Evolutionary conservation across 306 rosid species (phyloP).

Genomic region (Argentina anserina): DNA sequence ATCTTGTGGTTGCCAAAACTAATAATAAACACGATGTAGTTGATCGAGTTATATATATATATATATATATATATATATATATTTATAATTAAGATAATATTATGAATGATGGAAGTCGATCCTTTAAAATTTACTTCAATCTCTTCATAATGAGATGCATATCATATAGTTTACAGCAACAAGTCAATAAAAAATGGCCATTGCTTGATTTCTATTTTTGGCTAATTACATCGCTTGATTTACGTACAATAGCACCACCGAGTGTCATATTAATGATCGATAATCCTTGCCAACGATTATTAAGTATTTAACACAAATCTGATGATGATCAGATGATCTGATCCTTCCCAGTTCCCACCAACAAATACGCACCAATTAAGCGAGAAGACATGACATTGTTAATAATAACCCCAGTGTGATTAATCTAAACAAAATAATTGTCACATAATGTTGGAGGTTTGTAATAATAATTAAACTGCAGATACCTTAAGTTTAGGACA

Average conservation of each 20-base stretch:
- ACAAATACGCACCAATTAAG: background rate
- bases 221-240: background rate
- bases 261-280: no score
- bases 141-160: no score
- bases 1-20: no score
- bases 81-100: no score
- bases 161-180: constrained; percentile 1
- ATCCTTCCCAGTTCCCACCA: background rate
- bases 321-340: background rate
- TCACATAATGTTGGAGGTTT: background rate
- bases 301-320: no score
- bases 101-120: background rate
- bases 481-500: constrained; percentile 1
- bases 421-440: background rate
- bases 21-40: no score
- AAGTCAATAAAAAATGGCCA: background rate
- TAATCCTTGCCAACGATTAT: no score
- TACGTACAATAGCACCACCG: no score
- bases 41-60: no score
- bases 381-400: background rate
- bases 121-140: no score
- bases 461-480: background rate
- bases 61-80: no score
- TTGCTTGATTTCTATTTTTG: no score
- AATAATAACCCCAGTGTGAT: background rate